A percentile compares a stretch with the other conserved stretches of the same genome.
Conservation (phyloP, 768 basidiomycete genomes). For the Kwoniella pini region DNA sequence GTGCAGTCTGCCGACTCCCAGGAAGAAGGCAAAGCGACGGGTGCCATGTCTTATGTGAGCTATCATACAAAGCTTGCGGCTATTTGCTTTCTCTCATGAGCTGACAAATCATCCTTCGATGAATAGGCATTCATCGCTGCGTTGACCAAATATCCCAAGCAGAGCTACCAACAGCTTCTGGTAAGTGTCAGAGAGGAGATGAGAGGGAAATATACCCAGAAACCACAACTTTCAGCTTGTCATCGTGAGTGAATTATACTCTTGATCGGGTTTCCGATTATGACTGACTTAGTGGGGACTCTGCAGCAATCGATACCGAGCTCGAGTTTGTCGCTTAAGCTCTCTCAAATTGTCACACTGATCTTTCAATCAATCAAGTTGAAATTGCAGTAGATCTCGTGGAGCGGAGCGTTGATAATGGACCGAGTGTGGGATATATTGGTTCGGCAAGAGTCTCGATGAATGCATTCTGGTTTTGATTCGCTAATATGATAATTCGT, state of each 20-base stretch:
- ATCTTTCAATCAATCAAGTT: too few relatives aligned
- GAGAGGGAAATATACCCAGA: constrained; percentile 55
- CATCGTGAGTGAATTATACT: constrained; percentile 36
- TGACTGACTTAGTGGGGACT: not conserved
- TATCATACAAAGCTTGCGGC: too few relatives aligned
- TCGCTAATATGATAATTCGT: too few relatives aligned
- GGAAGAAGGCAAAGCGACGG: constrained; percentile 58
- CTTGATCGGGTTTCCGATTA: not conserved
- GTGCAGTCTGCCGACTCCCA: constrained; percentile 57
- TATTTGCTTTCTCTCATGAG: too few relatives aligned
- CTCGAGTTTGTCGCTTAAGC: constrained; percentile 39
- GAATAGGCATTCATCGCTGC: constrained; percentile 53
- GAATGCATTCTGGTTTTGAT: too few relatives aligned
- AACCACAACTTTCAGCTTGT: constrained; percentile 51
- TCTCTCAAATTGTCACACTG: too few relatives aligned
- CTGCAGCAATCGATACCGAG: constrained; percentile 41
- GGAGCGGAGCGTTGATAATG: too few relatives aligned
- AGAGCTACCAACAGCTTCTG: constrained; percentile 53
- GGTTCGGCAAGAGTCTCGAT: too few relatives aligned
- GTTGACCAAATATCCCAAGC: constrained; percentile 55
- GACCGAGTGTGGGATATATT: too few relatives aligned
- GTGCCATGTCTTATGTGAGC: constrained; percentile 57
- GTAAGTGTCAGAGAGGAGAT: constrained; percentile 55
- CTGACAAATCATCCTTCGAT: too few relatives aligned
- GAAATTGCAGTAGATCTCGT: too few relatives aligned